Evolutionary conservation across 176 grass and related monocot genomes (phyloP), one percentile per base, ranked within the genome.

Genomic region (Zea mays): DNA sequence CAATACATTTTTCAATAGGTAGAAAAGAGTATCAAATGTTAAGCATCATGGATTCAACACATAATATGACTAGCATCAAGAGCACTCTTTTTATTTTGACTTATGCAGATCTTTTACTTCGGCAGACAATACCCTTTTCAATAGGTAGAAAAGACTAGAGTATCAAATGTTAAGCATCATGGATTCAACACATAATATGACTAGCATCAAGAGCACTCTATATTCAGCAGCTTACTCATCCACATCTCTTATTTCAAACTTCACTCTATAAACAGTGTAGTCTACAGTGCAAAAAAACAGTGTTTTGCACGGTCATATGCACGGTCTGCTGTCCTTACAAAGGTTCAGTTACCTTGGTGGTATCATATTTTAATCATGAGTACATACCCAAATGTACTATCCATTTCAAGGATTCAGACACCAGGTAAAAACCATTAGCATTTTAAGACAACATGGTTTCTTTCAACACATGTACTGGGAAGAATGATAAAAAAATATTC

Each of bases 331-430:
- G 27, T 0, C 27, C 11, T 69, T 52, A 54, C 10, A 41, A 8
- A 6, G 61, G 50, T 3, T 10, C 16, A 5, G 4, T 57, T 42
- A 45, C 15, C 36, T 43, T 73, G 51, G 19, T 15, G 4, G 62
- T 14, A 41, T n/a, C 8, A 12, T 57, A 1, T 19, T 8, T 15
- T 67, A 67, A 67, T 67, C 71, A 58, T 46, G 62, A 35, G 16
- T 56, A 34, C n/a, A 58, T 42, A 20, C 12, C 49, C 14, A 55
- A 68, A 2, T 38, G 13, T 58, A 13, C 11, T 14, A 35, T 58
- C 38, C n/a, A 34, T 46, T 69, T 58, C 19, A 65, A 34, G 48
- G 60, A 74, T 65, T 38, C 27, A 67, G 8, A 11, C 81, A 69
- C 21, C 16, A 7, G 39, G 34, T 45, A 71, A 34, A 74, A 56